Evolutionary conservation across 805 yeast species (phyloP), one percentile per base, ranked within the genome.

Genomic region (Pichia thaimueangensis): DNA sequence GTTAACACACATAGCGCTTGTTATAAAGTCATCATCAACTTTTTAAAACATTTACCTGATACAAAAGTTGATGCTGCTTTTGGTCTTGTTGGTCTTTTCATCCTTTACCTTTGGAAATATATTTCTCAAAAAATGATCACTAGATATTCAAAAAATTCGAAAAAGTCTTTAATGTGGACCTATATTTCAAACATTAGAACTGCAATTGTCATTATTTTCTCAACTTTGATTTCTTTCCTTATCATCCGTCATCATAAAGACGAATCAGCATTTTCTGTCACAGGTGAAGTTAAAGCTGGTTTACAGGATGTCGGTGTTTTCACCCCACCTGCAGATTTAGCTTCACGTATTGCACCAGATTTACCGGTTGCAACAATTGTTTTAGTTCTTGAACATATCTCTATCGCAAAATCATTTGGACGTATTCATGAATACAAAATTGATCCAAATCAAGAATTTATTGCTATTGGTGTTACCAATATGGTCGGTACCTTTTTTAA

Each of bases 391-490:
- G 97, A 88, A 62, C 97, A 88, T 62, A 88, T 89, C 57, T 87
- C 96, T 39, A 88, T 88, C 53, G 72, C 96, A 40, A 88, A 88
- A 63, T 86, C 96, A 2, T 88, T 88, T 57, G 97, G 96, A 42
- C 75, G 96, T 63, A 68, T 88, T 52, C 88, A 88, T 58, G 95
- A 86, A 59, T 88, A 88, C 66, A 86, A 86, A 54, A 82, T 88
- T 54, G 76, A 80, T 45, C 96, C 97, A 37, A 89, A 88, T 64
- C 97, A 88, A 69, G 97, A 88, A 62, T 74, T 88, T 43, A 75
- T 89, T 56, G 96, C 97, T 33, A 89, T 88, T 63, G 97, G 97
- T 56, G 85, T 82, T 34, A 82, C 91, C 42, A 88, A 89, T 65
- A 71, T 88, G 58, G 72, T 88, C 51, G 96, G 96, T 52, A 86